Evolutionary conservation across 345 rosid genomes (phyloP).

Genomic region (Gossypium rotundifolium): DNA sequence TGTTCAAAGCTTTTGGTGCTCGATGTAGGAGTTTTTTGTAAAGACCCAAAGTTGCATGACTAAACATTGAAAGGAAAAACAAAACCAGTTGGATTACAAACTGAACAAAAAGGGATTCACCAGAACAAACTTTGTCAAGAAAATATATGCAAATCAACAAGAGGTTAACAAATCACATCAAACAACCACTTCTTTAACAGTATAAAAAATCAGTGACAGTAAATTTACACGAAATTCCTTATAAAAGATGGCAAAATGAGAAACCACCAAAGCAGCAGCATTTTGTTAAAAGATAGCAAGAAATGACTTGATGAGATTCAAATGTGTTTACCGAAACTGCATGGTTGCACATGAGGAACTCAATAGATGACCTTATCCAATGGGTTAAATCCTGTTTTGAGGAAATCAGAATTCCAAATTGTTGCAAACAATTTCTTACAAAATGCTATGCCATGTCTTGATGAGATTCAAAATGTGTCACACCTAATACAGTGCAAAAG

Average conservation of each 20-base stretch:
- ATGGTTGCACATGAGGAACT: background rate
- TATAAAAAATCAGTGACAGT: background rate
- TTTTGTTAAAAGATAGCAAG: background rate
- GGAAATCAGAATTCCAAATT: background rate
- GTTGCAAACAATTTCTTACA: conserved; percentile 2
- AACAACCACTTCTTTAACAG: background rate
- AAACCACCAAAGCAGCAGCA: background rate
- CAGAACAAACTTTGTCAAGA: background rate
- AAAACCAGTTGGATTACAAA: conserved; percentile 3
- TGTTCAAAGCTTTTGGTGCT: conserved; percentile 78
- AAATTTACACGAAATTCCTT: background rate
- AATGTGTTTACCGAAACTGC: background rate
- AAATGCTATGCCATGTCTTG: background rate
- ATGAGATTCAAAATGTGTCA: background rate
- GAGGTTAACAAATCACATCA: background rate
- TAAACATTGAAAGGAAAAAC: conserved; percentile 24
- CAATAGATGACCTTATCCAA: background rate
- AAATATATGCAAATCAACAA: background rate
- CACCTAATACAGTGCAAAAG: background rate
- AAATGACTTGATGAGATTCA: background rate
- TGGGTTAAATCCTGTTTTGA: background rate
- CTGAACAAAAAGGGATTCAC: conserved; percentile 4
- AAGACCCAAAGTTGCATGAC: conserved; percentile 97
- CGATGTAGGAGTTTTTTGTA: conserved; percentile 71
- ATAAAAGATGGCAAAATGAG: background rate